Evolutionary conservation across 2,329 filamentous ascomycete genomes (phyloP).

Genomic region (Rutstroemia sp.): DNA sequence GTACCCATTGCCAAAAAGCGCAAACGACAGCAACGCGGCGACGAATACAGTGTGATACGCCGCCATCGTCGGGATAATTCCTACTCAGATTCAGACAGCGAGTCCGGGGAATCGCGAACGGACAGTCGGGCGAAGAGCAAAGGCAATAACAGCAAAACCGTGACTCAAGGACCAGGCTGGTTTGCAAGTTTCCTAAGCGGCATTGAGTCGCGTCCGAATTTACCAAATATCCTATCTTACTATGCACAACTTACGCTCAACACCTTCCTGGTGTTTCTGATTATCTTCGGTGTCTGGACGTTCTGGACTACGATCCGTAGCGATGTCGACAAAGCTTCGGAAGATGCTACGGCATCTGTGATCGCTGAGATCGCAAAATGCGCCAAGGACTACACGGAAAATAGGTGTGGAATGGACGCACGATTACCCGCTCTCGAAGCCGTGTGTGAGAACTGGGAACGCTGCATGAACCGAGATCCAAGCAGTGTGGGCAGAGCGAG

Average conservation of each 20-base stretch:
- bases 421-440: conserved; percentile 65
- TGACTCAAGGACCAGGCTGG: conserved; percentile 23
- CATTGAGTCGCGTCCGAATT: conserved; percentile 56
- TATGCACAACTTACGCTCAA: conserved; percentile 55
- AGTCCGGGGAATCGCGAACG: conserved; percentile 30
- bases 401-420: conserved; percentile 61
- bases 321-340: conserved; percentile 41
- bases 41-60: conserved; percentile 28
- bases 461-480: conserved; percentile 82
- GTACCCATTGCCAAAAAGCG: conserved; percentile 40
- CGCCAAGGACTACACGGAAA: conserved; percentile 63
- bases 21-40: conserved; percentile 32
- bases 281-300: conserved; percentile 30
- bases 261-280: conserved; percentile 38
- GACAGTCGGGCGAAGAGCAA: conserved; percentile 22
- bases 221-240: conserved; percentile 58
- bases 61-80: conserved; percentile 31
- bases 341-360: conserved; percentile 56
- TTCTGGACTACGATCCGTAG: conserved; percentile 26
- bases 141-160: conserved; percentile 31
- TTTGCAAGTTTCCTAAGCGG: conserved; percentile 50
- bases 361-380: conserved; percentile 77
- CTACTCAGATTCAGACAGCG: conserved; percentile 30
- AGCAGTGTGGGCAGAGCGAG: conserved; percentile 69
- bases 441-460: conserved; percentile 73